Evolutionary conservation across 2,329 filamentous ascomycete genomes (phyloP), one percentile per base, ranked within the genome.

Genomic region (Sphaerulina musiva): DNA sequence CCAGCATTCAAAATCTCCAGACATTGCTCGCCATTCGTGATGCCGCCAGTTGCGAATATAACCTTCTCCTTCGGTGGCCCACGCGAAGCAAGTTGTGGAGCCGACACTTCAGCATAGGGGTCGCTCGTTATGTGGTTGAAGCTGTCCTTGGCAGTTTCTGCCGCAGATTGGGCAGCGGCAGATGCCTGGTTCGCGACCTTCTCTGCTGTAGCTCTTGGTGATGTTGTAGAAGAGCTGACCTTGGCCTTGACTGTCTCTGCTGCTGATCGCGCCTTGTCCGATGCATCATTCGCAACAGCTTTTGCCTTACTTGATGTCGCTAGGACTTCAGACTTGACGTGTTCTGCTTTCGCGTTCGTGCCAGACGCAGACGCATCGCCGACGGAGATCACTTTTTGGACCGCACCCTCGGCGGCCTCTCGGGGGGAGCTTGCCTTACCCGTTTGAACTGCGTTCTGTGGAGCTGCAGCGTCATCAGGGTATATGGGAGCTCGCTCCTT

Each of bases 1-100:
- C 93, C 93, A 0, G 91, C 90, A 62, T 95, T 87, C 46, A 97
- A 77, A 6, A 92, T 82, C 72, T 87, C 79, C 11, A 88, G 74
- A 7, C 89, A 95, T 73, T 97, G 86, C 59, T 86, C 79, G 4
- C 93, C 93, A 60, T 86, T 92, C 1, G 87, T 93, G 66, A 98
- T 92, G 14, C 93, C 93, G 1, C 93, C 93, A 0, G 89, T 93
- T 0, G 92, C 92, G 68, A 97, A 97, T 57, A 98, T 86, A 49
- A 90, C 84, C 73, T 95, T 95, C 46, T 43, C 48, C 17, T 50
- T 50, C 2, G 44, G 46, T 45, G 41, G 17, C 3, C 26, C 44
- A 64, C 46, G 48, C 5, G 45, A 10, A 29, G 46, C 48, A n/a
- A 51, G 29, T 31, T 48, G 48, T 32, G 50, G 54, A 20, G 44